Evolutionary conservation across 768 basidiomycete species (phyloP), one percentile per base, ranked within the genome.

Genomic region (Gymnopilus junonius): DNA sequence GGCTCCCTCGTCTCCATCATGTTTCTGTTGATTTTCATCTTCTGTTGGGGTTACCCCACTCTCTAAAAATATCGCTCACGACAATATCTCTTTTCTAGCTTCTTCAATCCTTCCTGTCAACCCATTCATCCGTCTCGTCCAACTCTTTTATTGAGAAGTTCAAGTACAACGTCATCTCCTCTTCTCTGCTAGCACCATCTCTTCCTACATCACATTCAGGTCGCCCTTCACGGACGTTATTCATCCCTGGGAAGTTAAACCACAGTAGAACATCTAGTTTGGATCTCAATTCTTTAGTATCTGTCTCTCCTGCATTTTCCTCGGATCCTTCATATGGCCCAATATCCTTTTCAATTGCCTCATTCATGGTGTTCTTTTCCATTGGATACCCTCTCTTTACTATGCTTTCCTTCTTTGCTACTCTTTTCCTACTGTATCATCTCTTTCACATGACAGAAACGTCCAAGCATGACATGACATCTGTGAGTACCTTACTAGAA

Each of bases 141-240:
- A 83, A 76, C 64, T 80, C 83, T 20, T 90, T 92, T 67, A 84
- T 86, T 8, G 92, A 94, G 75, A 88, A 84, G 42, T 93, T 94
- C 85, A 93, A 93, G 73, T 93, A 93, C 81, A 86, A 85, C 62
- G 85, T 93, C 3, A 92, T 93, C 62, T 92, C 92, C 3, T 93
- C 92, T 2, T 87, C 91, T 8, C 79, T 93, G 8, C 81, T 93
- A n/a, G 85, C 90, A 3, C 73, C 85, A 2, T 77, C 85, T 56
- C 78, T 88, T 59, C 69, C 87, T 40, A 66, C 83, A 31, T 75
- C 83, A 65, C 66, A 73, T 66, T 60, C 69, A 61, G 14, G 74
- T 67, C 74, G 80, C 39, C 71, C 75, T 43, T 68, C 76, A 58
- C 60, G 68, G 56, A 73, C 77, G 25, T 39, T 64, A n/a, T 70